A percentile compares a stretch with the other conserved stretches of the same genome.
phyloP scores from a whole-genome alignment of 257 asterid genomes.

The Pogostemon cablin region DNA sequence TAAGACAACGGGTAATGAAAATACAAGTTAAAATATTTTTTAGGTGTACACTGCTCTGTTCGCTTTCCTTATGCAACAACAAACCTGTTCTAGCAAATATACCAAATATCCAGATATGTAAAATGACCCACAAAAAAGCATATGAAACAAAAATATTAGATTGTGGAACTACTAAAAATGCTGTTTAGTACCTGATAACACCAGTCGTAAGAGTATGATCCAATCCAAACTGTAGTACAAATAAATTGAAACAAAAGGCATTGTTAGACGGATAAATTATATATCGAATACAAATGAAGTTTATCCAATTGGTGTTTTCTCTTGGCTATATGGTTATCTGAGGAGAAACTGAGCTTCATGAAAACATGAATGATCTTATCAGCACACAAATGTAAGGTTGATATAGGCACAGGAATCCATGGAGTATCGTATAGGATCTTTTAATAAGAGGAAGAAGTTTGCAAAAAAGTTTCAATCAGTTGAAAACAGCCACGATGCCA shows the following conservation, averaged over 20 bases:
- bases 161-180: conserved; percentile 26
- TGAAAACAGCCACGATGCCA: conserved; percentile 8
- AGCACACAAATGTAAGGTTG: background rate
- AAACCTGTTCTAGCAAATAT: conserved; percentile 7
- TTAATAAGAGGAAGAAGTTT: background rate
- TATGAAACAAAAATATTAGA: background rate
- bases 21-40: background rate
- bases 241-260: conserved; percentile 25
- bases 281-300: conserved; percentile 25
- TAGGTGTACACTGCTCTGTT: conserved; percentile 12
- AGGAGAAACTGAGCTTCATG: no score
- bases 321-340: no score
- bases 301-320: background rate
- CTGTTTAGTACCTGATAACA: conserved; percentile 81
- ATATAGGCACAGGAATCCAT: conserved; percentile 17
- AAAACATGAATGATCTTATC: background rate
- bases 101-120: conserved; percentile 12
- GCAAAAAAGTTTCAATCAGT: background rate
- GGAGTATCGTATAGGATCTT: background rate
- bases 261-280: conserved; percentile 31
- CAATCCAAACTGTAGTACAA: conserved; percentile 86
- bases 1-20: conserved; percentile 14
- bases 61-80: conserved; percentile 23
- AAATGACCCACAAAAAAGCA: background rate
- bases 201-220: conserved; percentile 99